A percentile compares a stretch with the other conserved stretches of the same genome.
phyloP scores from a whole-genome alignment of 2,329 filamentous ascomycete species.

The Aspergillus fumigatiaffinis region DNA sequence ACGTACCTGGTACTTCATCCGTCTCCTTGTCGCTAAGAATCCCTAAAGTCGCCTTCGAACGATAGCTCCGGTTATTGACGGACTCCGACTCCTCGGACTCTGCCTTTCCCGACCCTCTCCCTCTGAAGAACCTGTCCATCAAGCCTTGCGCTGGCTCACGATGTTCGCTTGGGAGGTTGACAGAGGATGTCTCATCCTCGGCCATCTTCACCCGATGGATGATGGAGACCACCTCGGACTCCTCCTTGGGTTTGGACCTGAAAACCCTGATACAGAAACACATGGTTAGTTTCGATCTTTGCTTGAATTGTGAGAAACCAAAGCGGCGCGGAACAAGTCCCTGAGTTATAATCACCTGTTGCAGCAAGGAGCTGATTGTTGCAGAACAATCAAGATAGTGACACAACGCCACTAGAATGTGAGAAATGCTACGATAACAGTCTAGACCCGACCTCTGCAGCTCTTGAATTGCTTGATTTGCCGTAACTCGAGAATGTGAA shows the following conservation, averaged over 20 bases:
- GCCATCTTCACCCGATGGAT: background rate
- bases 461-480: background rate
- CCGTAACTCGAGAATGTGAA: background rate
- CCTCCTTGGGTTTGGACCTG: background rate
- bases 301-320: background rate
- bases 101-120: background rate
- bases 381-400: background rate
- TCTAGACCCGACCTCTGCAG: background rate
- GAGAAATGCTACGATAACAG: background rate
- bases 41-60: conserved; percentile 61
- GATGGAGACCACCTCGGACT: background rate
- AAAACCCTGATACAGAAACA: background rate
- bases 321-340: background rate
- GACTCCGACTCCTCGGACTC: conserved; percentile 4
- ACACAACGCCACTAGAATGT: background rate
- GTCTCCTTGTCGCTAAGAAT: conserved; percentile 77
- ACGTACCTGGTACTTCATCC: conserved; percentile 78
- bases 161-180: background rate
- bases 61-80: conserved; percentile 22
- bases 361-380: background rate
- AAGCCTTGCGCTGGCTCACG: conserved; percentile 4
- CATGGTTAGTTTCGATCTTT: background rate
- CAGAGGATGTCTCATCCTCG: background rate
- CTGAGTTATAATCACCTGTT: background rate
- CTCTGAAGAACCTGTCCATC: conserved; percentile 20